Base-by-base conservation (phyloP, 306 rosid genomes). In the Astragalus membranaceus region DNA sequence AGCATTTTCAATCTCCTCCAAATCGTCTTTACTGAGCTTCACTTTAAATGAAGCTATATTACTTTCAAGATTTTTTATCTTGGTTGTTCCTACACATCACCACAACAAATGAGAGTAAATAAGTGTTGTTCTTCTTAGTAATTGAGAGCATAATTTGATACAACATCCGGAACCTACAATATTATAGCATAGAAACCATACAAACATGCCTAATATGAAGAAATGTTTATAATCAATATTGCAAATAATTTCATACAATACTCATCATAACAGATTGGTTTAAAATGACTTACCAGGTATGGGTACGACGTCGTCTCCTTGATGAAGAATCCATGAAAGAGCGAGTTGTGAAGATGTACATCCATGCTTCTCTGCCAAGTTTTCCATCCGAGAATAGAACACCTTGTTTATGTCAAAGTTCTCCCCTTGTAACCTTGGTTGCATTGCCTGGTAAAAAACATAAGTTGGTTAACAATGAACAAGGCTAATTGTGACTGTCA, bases 321-420 rank as follows among this genome's bases (percentile, higher is more conserved):
- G 91, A 79, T 75, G 83, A 59, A 83, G 69, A 78, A 87, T 48
- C 94, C 94, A 90, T 0, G 94, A 79, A 60, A 85, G 94, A 13
- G 96, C 89, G 11, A 90, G 78, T 47, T 90, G 91, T 49, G 89
- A 78, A 26, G 88, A 37, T 46, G 83, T 65, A 32, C 88, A 84
- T 43, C 79, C 79, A 61, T 86, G 80, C 79, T 76, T 88, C 46
- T 73, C 74, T 70, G 91, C 89, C 82, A 85, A 67, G 68, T 77
- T 75, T 64, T 77, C 87, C 36, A 80, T 8, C 57, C 69, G 49
- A 30, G 33, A 55, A 70, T 82, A 90, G 2, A 87, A 36, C 60
- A 48, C 39, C 79, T 84, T 87, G 88, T 86, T 87, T 59, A 80
- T 79, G 69, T 87, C 89, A 6, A 87, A 67, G 72, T 87, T 87